phyloP scores from a whole-genome alignment of 208 protist species.

The Leishmania tropica region DNA sequence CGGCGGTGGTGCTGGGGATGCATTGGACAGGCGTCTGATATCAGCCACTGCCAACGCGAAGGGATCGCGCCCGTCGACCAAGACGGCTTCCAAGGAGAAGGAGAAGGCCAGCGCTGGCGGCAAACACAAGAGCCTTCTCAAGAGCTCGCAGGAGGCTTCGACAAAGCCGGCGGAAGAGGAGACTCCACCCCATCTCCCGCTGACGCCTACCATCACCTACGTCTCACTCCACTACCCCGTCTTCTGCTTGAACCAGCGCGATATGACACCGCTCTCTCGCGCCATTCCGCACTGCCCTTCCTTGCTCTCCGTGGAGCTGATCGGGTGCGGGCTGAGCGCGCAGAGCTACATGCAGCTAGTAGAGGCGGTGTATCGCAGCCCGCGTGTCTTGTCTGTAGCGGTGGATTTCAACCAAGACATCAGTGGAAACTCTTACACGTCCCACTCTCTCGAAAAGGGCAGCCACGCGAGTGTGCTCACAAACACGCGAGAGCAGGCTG shows the following conservation, averaged over 20 bases:
- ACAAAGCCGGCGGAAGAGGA: not conserved
- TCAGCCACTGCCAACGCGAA: not conserved
- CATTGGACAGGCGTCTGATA: not conserved
- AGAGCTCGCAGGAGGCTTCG: conserved; percentile 3
- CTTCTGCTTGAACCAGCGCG: conserved; percentile 87
- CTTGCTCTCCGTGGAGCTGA: conserved; percentile 76
- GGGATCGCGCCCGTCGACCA: conserved; percentile 3
- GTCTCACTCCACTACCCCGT: conserved; percentile 70
- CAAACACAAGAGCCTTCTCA: conserved; percentile 13
- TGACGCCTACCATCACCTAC: conserved; percentile 46
- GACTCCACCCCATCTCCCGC: not conserved
- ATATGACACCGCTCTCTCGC: conserved; percentile 80
- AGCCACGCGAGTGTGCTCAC: not conserved
- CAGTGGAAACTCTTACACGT: not conserved
- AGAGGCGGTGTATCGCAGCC: conserved; percentile 83
- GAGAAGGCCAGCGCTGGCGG: conserved; percentile 1
- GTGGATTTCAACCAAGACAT: conserved; percentile 82
- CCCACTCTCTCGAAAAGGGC: not conserved
- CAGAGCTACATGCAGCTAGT: conserved; percentile 84
- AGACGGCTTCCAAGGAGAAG: conserved; percentile 9
- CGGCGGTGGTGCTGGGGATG: not conserved
- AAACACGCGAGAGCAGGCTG: conserved; percentile 6
- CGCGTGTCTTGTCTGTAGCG: conserved; percentile 51
- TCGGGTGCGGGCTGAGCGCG: conserved; percentile 77
- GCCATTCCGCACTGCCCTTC: conserved; percentile 86